Conservation (phyloP, 1,284 basidiomycete species). For the Ceratobasidium sp. region DNA sequence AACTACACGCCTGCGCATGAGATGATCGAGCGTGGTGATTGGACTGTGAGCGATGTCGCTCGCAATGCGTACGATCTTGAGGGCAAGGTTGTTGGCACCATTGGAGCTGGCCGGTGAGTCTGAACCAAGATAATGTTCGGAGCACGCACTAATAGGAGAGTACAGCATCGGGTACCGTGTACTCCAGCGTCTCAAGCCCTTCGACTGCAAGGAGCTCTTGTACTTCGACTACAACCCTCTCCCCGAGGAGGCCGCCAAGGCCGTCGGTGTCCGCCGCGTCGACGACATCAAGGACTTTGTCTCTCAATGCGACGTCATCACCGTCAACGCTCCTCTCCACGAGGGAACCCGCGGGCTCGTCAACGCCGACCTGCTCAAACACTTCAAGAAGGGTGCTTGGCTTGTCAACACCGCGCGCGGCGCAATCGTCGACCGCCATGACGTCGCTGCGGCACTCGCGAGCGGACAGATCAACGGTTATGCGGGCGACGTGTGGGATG, state of each 20-base stretch:
- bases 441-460: conserved; percentile 81
- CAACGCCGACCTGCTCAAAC: conserved; percentile 85
- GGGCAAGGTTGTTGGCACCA: conserved; percentile 90
- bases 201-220: conserved; percentile 91
- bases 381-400: conserved; percentile 95
- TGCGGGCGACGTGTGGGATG: conserved; percentile 81
- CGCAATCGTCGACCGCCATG: conserved; percentile 90
- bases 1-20: conserved; percentile 89
- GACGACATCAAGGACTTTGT: conserved; percentile 90
- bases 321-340: conserved; percentile 93
- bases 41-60: conserved; percentile 86
- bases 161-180: conserved; percentile 88
- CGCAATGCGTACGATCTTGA: conserved; percentile 90
- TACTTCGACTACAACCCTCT: conserved; percentile 94
- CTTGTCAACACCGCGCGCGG: conserved; percentile 95
- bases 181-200: conserved; percentile 87
- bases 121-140: background rate
- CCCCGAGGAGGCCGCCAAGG: conserved; percentile 78
- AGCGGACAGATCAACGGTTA: conserved; percentile 81
- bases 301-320: conserved; percentile 83
- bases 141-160: background rate
- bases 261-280: conserved; percentile 81
- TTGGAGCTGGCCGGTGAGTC: conserved; percentile 74
- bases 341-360: conserved; percentile 86
- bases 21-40: conserved; percentile 88